A percentile compares a stretch with the other conserved stretches of the same genome.
Conservation (phyloP, 768 basidiomycete species). For the Serendipita sp. region DNA sequence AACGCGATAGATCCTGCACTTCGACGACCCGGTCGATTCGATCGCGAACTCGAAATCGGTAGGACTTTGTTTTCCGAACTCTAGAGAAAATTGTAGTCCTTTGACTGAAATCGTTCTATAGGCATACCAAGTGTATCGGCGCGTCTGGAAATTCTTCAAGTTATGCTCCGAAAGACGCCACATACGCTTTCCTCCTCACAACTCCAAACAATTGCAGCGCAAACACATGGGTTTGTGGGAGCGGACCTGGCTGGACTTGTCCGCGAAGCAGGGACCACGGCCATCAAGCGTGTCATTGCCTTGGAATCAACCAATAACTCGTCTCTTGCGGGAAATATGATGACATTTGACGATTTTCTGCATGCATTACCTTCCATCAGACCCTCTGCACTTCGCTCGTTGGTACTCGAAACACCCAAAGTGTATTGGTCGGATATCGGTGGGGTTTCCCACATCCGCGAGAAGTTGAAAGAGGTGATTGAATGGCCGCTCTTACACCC, state of each 20-base stretch:
- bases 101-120: conserved; percentile 19
- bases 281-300: conserved; percentile 71
- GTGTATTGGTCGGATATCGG: conserved; percentile 81
- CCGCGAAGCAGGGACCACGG: conserved; percentile 79
- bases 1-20: conserved; percentile 93
- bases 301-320: conserved; percentile 12
- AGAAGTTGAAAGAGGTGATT: conserved; percentile 76
- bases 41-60: conserved; percentile 94
- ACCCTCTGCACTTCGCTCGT: conserved; percentile 86
- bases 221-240: conserved; percentile 92
- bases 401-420: conserved; percentile 75
- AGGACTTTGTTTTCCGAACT: conserved; percentile 12
- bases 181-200: conserved; percentile 47
- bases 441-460: conserved; percentile 66
- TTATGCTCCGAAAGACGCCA: conserved; percentile 68
- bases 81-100: neutral
- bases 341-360: conserved; percentile 49
- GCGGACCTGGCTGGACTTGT: conserved; percentile 88
- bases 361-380: conserved; percentile 62
- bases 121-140: conserved; percentile 83
- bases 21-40: conserved; percentile 78
- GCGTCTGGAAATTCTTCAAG: conserved; percentile 71
- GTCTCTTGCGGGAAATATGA: conserved; percentile 19
- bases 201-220: conserved; percentile 49
- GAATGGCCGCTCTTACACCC: conserved; percentile 91